A percentile compares a stretch with the other conserved stretches of the same genome.
Conservation (phyloP, 2,329 filamentous ascomycete species). For the Botryotinia narcissicola region DNA sequence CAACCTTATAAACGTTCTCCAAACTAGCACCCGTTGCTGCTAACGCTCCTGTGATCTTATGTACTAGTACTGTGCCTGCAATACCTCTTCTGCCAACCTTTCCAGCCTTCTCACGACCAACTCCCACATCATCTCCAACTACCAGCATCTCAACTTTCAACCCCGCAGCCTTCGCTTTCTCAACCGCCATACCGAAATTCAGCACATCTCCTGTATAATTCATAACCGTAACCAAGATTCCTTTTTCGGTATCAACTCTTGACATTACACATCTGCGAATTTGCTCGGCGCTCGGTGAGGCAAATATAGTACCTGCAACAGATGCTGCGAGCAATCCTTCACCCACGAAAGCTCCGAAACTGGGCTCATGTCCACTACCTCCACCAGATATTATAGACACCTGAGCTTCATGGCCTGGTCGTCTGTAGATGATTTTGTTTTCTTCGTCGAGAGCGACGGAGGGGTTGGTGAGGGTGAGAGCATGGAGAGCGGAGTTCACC, state of each 20-base stretch:
- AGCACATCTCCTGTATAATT: slow-evolving; percentile 90
- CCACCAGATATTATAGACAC: slow-evolving; percentile 87
- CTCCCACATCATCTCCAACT: slow-evolving; percentile 88
- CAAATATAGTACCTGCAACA: slow-evolving; percentile 85
- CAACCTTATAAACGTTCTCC: slow-evolving; percentile 69
- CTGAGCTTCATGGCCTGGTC: slow-evolving; percentile 55
- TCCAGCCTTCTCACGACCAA: slow-evolving; percentile 76
- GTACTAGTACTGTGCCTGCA: slow-evolving; percentile 85
- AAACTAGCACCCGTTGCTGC: slow-evolving; percentile 68
- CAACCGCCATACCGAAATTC: slow-evolving; percentile 90
- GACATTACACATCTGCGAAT: slow-evolving; percentile 72
- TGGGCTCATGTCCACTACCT: slow-evolving; percentile 86
- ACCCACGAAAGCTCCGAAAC: slow-evolving; percentile 83
- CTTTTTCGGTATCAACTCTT: slow-evolving; percentile 67
- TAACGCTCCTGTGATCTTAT: slow-evolving; percentile 84
- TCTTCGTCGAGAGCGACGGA: slow-evolving; percentile 72
- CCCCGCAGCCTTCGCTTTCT: slow-evolving; percentile 82
- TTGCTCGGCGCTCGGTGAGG: slow-evolving; percentile 78
- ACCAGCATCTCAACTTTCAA: slow-evolving; percentile 83
- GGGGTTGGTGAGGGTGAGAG: slow-evolving; percentile 80
- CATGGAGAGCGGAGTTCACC: slow-evolving; percentile 72
- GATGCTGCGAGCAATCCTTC: slow-evolving; percentile 75
- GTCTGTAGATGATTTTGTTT: slow-evolving; percentile 82
- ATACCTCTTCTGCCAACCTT: slow-evolving; percentile 91
- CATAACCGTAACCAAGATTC: slow-evolving; percentile 89